Conservation (phyloP, 805 yeast species). For the Metschnikowia cubensis region DNA sequence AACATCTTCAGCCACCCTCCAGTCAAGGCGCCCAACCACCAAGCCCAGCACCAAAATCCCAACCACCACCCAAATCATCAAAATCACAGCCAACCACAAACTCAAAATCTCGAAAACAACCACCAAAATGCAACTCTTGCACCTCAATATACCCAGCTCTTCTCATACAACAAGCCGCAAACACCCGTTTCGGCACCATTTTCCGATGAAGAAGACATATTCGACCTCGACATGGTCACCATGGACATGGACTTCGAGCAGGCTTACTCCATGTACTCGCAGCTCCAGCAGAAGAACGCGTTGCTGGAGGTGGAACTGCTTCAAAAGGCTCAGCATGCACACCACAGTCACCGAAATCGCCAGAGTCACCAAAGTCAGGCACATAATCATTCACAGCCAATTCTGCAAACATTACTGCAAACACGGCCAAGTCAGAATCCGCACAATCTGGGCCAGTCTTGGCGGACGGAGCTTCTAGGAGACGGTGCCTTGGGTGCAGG, state of each 20-base stretch:
- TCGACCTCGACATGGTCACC: conserved; percentile 29
- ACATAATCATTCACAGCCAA: too few relatives aligned
- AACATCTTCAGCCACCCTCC: conserved; percentile 14
- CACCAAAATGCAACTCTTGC: background rate
- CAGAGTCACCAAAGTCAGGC: too few relatives aligned
- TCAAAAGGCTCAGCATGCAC: conserved; percentile 33
- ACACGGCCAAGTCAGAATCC: too few relatives aligned
- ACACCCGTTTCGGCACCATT: conserved; percentile 6
- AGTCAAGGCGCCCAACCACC: background rate
- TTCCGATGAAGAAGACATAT: conserved; percentile 19
- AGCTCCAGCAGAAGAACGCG: conserved; percentile 37
- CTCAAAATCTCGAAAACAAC: too few relatives aligned
- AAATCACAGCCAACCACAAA: too few relatives aligned
- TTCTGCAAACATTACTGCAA: too few relatives aligned
- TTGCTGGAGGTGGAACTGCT: conserved; percentile 33
- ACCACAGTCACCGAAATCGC: background rate
- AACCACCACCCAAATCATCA: too few relatives aligned
- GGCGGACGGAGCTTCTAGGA: too few relatives aligned
- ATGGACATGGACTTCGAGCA: conserved; percentile 45
- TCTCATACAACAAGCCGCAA: background rate
- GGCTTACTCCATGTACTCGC: conserved; percentile 39
- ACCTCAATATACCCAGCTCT: conserved; percentile 3
- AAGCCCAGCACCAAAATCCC: background rate
- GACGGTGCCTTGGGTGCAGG: too few relatives aligned
- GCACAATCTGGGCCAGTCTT: too few relatives aligned